phyloP scores from a whole-genome alignment of 371 early-diverging fungal species.

The Actinomucor elegans region DNA sequence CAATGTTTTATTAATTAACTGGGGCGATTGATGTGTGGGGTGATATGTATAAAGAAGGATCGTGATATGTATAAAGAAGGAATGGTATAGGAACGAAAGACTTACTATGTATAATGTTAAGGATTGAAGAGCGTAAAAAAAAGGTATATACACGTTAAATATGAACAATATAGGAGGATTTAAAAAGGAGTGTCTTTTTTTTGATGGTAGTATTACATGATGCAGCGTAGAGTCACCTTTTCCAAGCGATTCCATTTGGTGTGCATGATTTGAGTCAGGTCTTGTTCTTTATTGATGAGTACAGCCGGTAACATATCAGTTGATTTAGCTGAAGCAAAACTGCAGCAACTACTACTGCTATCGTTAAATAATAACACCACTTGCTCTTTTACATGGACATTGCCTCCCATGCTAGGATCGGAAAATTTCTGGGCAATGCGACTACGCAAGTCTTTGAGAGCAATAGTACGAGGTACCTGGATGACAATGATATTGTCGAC shows the following conservation, averaged over 20 bases:
- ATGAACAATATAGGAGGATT: no score
- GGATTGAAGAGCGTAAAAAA: no score
- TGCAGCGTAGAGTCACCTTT: conserved; percentile 35
- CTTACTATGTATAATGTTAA: no score
- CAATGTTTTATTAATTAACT: no score
- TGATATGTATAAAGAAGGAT: no score
- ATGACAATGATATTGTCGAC: conserved; percentile 37
- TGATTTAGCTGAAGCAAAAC: conserved; percentile 10
- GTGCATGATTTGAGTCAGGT: conserved; percentile 23
- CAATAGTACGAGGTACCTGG: conserved; percentile 32
- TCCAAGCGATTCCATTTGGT: conserved; percentile 31
- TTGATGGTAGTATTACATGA: conserved; percentile 15
- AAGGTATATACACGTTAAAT: no score
- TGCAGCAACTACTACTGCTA: conserved; percentile 15
- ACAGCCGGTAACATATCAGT: conserved; percentile 8
- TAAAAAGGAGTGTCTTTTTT: not conserved
- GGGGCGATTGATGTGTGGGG: no score
- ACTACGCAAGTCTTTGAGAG: conserved; percentile 19
- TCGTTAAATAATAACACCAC: conserved; percentile 22
- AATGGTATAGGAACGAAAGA: no score
- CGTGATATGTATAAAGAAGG: no score
- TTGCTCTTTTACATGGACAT: conserved; percentile 7
- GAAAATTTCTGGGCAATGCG: conserved; percentile 38
- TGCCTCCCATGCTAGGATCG: conserved; percentile 21
- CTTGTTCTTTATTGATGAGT: conserved; percentile 26